These are phyloP conservation scores for Lactarius trivialis DNA, from an alignment of 768 basidiomycete genomes.

Conservation along the genomic window DNA sequence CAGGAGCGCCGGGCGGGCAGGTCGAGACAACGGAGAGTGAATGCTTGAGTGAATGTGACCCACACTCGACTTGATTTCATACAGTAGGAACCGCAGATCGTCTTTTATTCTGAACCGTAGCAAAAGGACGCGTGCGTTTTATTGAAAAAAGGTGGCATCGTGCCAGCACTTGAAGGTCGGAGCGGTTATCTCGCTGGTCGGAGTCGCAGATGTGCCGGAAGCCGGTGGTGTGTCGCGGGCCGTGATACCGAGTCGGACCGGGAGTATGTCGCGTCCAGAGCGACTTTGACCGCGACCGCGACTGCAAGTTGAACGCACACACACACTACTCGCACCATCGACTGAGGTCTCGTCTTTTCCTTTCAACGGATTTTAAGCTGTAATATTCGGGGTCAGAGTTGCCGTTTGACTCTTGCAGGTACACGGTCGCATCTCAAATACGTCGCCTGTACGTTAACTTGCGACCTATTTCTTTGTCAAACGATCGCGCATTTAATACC, in stretches of 20 bases:
- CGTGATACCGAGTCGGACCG: neutral
- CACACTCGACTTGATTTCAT: too few species aligned
- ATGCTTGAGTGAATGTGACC: too few species aligned
- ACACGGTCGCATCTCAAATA: neutral
- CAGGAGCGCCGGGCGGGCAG: too few species aligned
- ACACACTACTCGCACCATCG: neutral
- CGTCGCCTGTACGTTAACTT: neutral
- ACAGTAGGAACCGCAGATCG: too few species aligned
- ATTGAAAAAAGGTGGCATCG: too few species aligned
- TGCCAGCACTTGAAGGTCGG: too few species aligned
- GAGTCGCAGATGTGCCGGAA: too few species aligned
- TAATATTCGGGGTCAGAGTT: neutral
- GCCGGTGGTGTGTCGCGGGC: neutral
- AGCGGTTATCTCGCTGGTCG: too few species aligned
- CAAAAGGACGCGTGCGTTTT: too few species aligned
- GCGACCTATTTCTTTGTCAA: neutral
- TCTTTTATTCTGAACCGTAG: too few species aligned
- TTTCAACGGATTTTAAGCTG: neutral
- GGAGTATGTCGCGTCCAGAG: neutral
- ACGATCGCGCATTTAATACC: neutral
- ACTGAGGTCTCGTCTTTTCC: neutral
- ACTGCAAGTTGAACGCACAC: neutral
- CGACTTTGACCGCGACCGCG: neutral
- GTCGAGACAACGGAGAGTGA: too few species aligned
- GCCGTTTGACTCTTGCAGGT: neutral